Conservation (phyloP, 2,329 filamentous ascomycete genomes). For the Sphaerulina populicola region DNA sequence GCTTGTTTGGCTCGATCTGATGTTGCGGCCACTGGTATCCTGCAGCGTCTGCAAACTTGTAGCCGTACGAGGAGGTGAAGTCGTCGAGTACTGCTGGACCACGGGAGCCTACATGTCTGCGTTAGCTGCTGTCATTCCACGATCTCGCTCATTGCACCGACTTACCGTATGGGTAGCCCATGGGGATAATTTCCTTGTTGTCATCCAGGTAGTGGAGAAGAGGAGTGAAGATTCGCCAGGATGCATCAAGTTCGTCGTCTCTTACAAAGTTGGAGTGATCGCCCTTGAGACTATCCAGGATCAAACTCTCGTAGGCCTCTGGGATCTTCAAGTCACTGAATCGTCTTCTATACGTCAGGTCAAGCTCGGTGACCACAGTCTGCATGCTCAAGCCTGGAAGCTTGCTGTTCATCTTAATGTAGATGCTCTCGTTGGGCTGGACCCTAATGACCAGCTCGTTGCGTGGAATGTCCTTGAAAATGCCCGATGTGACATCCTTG, state of each 20-base stretch:
- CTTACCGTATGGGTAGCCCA: constrained; percentile 99
- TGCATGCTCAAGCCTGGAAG: constrained; percentile 97
- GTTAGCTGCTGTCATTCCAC: neutral
- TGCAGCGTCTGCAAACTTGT: constrained; percentile 95
- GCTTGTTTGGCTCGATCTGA: constrained; percentile 67
- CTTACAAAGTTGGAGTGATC: constrained; percentile 99
- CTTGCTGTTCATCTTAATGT: constrained; percentile 99
- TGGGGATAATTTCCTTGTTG: constrained; percentile 98
- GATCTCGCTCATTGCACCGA: constrained; percentile 9
- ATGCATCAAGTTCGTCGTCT: constrained; percentile 92
- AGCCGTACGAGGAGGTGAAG: constrained; percentile 95
- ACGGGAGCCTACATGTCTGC: constrained; percentile 63
- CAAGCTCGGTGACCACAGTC: constrained; percentile 95
- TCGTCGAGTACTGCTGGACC: constrained; percentile 94
- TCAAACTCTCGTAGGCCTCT: constrained; percentile 96
- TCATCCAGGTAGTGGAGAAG: constrained; percentile 96
- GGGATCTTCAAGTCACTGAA: constrained; percentile 99
- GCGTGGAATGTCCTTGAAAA: constrained; percentile 98
- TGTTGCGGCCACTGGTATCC: constrained; percentile 86
- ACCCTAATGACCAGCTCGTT: constrained; percentile 99
- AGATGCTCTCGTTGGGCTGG: constrained; percentile 98
- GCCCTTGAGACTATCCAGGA: constrained; percentile 94
- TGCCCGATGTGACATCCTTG: constrained; percentile 97
- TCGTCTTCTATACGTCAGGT: constrained; percentile 92
- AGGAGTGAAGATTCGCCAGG: constrained; percentile 97